Conservation (phyloP, 345 rosid species). For the Pseudoturritis turrita region DNA sequence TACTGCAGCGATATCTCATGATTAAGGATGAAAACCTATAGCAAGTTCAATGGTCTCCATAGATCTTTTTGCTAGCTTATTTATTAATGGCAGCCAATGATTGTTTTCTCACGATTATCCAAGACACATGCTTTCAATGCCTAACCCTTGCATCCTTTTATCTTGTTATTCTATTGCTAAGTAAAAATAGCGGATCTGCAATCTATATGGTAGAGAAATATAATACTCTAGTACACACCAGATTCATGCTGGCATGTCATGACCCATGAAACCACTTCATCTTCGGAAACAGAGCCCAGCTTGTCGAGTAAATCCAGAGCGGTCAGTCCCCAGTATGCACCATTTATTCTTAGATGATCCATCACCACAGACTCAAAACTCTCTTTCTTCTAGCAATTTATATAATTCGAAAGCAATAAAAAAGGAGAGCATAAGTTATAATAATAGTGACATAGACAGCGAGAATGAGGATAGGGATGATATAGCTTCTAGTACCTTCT, state of each 20-base stretch:
- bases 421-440: not conserved
- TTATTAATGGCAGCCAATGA: not conserved
- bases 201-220: not conserved
- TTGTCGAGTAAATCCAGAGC: slow-evolving; percentile 73
- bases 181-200: not conserved
- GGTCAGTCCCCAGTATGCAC: slow-evolving; percentile 90
- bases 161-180: not conserved
- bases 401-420: not conserved
- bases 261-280: slow-evolving; percentile 70
- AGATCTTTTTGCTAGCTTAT: not conserved
- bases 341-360: slow-evolving; percentile 91
- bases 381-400: slow-evolving; percentile 52
- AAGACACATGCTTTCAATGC: not conserved
- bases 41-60: not conserved
- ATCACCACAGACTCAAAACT: slow-evolving; percentile 81
- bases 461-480: not conserved
- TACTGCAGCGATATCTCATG: not conserved
- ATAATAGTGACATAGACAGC: not conserved
- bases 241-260: slow-evolving; percentile 77
- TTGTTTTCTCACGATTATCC: not conserved
- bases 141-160: not conserved
- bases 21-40: not conserved
- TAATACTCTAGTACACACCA: slow-evolving; percentile 37
- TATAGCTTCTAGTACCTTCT: slow-evolving; percentile 41
- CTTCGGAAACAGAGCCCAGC: slow-evolving; percentile 49